Evolutionary conservation across 495 filamentous ascomycete genomes (phyloP).

Genomic region (Podospora bellae-mahoneyi): DNA sequence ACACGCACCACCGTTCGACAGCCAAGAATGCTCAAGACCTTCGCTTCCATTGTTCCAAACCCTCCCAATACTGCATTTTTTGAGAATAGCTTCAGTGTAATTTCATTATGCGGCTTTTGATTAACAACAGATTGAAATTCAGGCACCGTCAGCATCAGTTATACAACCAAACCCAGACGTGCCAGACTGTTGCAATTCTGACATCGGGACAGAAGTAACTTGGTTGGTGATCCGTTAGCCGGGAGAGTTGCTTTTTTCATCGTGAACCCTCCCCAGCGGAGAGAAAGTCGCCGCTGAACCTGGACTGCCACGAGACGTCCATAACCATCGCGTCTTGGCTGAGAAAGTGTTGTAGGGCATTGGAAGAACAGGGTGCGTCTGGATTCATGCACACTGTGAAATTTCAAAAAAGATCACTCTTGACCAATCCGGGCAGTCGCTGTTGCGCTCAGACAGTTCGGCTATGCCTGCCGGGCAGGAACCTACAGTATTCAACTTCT

Average conservation of each 20-base stretch:
- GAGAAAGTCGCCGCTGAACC: not conserved
- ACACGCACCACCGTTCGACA: not conserved
- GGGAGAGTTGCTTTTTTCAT: not conserved
- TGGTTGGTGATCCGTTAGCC: not conserved
- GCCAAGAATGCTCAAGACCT: not conserved
- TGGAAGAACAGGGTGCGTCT: not conserved
- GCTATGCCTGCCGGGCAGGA: not conserved
- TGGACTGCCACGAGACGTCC: not conserved
- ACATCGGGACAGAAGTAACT: not conserved
- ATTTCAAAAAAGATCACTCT: not conserved
- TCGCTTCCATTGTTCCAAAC: constrained; percentile 4
- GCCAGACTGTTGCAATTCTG: not conserved
- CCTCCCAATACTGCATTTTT: not conserved
- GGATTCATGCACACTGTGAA: not conserved
- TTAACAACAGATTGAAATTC: constrained; percentile 9
- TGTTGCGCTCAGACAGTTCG: not conserved
- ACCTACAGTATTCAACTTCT: not conserved
- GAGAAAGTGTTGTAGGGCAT: not conserved
- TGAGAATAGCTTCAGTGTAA: constrained; percentile 15
- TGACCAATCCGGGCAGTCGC: not conserved
- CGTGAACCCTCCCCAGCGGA: not conserved
- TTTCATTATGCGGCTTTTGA: constrained; percentile 12
- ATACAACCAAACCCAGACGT: not conserved
- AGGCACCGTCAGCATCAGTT: constrained; percentile 1
- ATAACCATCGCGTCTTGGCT: not conserved